A percentile compares a stretch with the other conserved stretches of the same genome.
These are phyloP conservation scores for Xylariaceae sp. DNA, from an alignment of 2,329 filamentous ascomycete species.

Conservation along the genomic window DNA sequence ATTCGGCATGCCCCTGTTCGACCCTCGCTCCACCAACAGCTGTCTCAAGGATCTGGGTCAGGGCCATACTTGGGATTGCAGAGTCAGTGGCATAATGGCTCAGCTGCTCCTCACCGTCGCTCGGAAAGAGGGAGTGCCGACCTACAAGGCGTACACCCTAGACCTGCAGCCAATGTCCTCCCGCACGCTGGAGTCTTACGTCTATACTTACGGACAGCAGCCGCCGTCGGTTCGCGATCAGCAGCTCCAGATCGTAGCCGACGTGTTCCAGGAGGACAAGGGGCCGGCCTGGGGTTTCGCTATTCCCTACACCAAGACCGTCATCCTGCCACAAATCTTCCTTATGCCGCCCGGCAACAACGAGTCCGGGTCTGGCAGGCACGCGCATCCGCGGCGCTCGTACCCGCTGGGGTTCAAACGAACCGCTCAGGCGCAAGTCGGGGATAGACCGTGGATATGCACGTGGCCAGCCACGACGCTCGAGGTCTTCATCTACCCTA, in stretches of 20 bases:
- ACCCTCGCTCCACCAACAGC: conserved; percentile 22
- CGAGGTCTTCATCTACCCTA: conserved; percentile 53
- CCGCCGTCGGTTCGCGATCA: conserved; percentile 40
- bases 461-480: conserved; percentile 51
- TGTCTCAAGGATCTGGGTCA: conserved; percentile 54
- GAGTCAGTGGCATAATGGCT: conserved; percentile 43
- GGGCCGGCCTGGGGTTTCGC: conserved; percentile 53
- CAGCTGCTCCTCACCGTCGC: conserved; percentile 41
- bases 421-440: conserved; percentile 36
- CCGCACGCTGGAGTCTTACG: conserved; percentile 30
- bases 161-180: conserved; percentile 36
- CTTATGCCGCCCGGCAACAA: conserved; percentile 12
- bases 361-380: neutral
- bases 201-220: conserved; percentile 50
- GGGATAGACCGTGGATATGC: conserved; percentile 54
- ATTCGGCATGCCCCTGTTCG: conserved; percentile 49
- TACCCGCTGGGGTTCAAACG: too few species aligned
- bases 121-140: conserved; percentile 22
- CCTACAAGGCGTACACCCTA: conserved; percentile 37
- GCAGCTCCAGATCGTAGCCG: conserved; percentile 45
- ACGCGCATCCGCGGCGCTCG: too few species aligned
- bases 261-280: conserved; percentile 41
- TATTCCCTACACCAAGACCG: conserved; percentile 50
- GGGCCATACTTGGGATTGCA: conserved; percentile 59
- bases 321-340: conserved; percentile 46